phyloP scores from a whole-genome alignment of 331 rosid genomes.

The Acacia concinna region DNA sequence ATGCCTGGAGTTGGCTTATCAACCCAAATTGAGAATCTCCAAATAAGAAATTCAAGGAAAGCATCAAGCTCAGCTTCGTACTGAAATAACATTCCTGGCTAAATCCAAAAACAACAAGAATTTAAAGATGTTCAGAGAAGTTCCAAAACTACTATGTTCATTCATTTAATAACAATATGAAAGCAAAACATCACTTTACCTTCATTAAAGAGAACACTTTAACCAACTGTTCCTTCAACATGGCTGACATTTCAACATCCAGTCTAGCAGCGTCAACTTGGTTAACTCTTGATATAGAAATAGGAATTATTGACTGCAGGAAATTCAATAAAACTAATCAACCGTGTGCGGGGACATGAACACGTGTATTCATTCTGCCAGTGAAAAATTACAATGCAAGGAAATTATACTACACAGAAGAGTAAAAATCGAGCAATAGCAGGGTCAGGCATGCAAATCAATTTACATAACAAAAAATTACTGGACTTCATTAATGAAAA shows the following conservation, averaged over 20 bases:
- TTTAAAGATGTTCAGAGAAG: slow-evolving; percentile 35
- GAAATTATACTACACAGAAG: background rate
- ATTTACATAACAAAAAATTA: background rate
- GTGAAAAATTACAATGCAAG: background rate
- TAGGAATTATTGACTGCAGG: slow-evolving; percentile 64
- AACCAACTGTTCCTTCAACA: slow-evolving; percentile 95
- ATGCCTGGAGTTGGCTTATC: slow-evolving; percentile 99
- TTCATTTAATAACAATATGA: background rate
- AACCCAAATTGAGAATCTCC: slow-evolving; percentile 99
- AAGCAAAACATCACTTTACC: slow-evolving; percentile 47
- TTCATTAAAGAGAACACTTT: slow-evolving; percentile 94
- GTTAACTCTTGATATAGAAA: slow-evolving; percentile 95
- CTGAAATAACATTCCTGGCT: slow-evolving; percentile 99
- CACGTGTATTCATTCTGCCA: background rate
- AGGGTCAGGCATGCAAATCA: background rate
- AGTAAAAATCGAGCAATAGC: background rate
- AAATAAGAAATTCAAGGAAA: slow-evolving; percentile 95
- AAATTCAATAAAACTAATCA: background rate
- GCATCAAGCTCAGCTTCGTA: slow-evolving; percentile 99
- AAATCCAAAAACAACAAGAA: slow-evolving; percentile 60
- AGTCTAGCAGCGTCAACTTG: slow-evolving; percentile 95
- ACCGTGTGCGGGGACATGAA: background rate
- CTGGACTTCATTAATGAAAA: background rate
- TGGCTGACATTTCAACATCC: slow-evolving; percentile 96
- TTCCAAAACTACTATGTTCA: background rate